phyloP scores from a whole-genome alignment of 495 filamentous ascomycete genomes.

The Aspergillus biplanus region DNA sequence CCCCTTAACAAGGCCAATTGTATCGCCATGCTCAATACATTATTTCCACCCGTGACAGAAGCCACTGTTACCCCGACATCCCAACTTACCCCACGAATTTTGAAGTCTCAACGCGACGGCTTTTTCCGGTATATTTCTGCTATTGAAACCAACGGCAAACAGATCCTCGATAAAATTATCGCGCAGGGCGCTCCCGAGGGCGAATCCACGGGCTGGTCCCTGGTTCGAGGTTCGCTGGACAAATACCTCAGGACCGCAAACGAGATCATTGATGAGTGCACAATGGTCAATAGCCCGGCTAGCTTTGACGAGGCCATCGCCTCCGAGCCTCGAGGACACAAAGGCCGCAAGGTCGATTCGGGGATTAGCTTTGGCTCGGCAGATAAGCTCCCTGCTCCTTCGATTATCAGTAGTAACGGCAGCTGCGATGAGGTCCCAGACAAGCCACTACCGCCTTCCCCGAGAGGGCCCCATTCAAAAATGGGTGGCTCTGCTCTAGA shows the following conservation, averaged over 20 bases:
- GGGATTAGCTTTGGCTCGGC: slow-evolving; percentile 61
- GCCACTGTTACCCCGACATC: slow-evolving; percentile 53
- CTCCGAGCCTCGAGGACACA: slow-evolving; percentile 35
- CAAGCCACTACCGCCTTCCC: slow-evolving; percentile 53
- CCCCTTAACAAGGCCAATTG: slow-evolving; percentile 72
- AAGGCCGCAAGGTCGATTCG: slow-evolving; percentile 63
- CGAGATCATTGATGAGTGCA: slow-evolving; percentile 64
- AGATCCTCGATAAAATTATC: slow-evolving; percentile 59
- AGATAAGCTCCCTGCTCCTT: slow-evolving; percentile 32
- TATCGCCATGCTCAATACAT: slow-evolving; percentile 76
- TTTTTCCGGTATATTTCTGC: slow-evolving; percentile 69
- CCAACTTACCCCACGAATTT: slow-evolving; percentile 56
- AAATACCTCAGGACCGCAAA: slow-evolving; percentile 64
- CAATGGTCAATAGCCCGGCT: slow-evolving; percentile 50
- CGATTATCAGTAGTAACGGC: slow-evolving; percentile 38
- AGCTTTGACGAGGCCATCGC: slow-evolving; percentile 43
- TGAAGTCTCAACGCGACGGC: slow-evolving; percentile 61
- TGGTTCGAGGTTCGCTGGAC: slow-evolving; percentile 57
- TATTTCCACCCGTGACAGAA: slow-evolving; percentile 63
- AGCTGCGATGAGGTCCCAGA: slow-evolving; percentile 35
- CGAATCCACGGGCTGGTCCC: slow-evolving; percentile 60
- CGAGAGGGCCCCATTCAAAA: slow-evolving; percentile 30
- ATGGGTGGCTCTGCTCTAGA: slow-evolving; percentile 57
- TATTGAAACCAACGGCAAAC: slow-evolving; percentile 61
- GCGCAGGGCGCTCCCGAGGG: slow-evolving; percentile 53